phyloP scores from a whole-genome alignment of 2,329 filamentous ascomycete species.

The Paecilomyces sp. region DNA sequence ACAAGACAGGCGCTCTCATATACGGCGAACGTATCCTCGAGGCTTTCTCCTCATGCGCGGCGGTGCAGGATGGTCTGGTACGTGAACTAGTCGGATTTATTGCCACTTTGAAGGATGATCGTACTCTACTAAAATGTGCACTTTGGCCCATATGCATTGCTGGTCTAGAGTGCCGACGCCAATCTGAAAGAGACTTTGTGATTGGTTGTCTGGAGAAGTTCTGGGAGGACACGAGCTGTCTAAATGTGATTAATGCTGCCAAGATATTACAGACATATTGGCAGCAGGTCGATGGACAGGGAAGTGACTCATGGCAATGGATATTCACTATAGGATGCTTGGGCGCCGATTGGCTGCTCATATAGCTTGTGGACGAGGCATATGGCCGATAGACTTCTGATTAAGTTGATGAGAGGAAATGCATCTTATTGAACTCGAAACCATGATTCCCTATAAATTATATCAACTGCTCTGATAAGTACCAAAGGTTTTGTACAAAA shows the following conservation, averaged over 20 bases:
- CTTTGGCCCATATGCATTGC: constrained; percentile 29
- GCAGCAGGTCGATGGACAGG: constrained; percentile 8
- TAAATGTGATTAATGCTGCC: constrained; percentile 25
- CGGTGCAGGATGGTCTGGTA: constrained; percentile 10
- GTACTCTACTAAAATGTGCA: constrained; percentile 23
- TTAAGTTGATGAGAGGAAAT: background rate
- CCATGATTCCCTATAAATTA: too few relatives aligned
- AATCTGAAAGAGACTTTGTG: constrained; percentile 16
- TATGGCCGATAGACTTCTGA: background rate
- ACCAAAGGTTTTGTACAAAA: too few relatives aligned
- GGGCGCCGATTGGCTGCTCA: constrained; percentile 23
- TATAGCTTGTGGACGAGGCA: constrained; percentile 9
- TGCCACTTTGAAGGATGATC: constrained; percentile 14
- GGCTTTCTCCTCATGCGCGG: constrained; percentile 10
- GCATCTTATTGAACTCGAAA: too few relatives aligned
- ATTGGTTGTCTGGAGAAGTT: constrained; percentile 18
- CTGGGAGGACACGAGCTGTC: constrained; percentile 22
- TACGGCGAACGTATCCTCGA: constrained; percentile 26
- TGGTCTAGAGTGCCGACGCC: constrained; percentile 20
- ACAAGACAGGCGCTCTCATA: constrained; percentile 20
- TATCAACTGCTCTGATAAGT: too few relatives aligned
- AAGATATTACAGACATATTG: constrained; percentile 20
- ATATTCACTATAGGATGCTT: constrained; percentile 22
- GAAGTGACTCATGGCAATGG: constrained; percentile 12
- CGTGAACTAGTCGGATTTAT: constrained; percentile 18